Percentiles rank a stretch among this genome's conserved stretches.
These are phyloP conservation scores for Diaporthe citriasiana DNA, from an alignment of 2,329 filamentous ascomycete species.

Conservation along the genomic window DNA sequence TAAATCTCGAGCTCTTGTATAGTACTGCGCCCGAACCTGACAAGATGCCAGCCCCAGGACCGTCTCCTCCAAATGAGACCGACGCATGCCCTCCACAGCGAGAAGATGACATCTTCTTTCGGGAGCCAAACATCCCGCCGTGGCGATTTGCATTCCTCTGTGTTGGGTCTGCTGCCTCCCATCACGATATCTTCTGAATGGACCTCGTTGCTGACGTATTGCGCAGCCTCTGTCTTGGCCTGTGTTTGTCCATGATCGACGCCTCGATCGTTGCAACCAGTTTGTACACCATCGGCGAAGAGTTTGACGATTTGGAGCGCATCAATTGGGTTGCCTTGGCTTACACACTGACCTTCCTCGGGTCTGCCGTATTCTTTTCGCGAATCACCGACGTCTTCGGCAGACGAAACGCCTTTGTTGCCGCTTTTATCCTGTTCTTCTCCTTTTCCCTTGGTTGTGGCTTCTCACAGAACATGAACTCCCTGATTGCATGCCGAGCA, in stretches of 20 bases:
- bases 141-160: conserved; percentile 53
- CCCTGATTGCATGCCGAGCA: conserved; percentile 65
- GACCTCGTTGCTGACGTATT: conserved; percentile 13
- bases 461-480: conserved; percentile 57
- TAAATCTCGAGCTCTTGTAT: neutral
- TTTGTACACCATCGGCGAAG: conserved; percentile 66
- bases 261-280: conserved; percentile 72
- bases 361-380: conserved; percentile 69
- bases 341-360: conserved; percentile 70
- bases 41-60: conserved; percentile 22
- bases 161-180: conserved; percentile 49
- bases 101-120: conserved; percentile 29
- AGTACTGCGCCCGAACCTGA: neutral
- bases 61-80: conserved; percentile 1
- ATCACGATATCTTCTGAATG: neutral
- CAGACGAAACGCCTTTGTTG: conserved; percentile 64
- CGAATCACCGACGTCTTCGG: conserved; percentile 68
- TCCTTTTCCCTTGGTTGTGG: conserved; percentile 70
- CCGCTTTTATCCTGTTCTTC: conserved; percentile 67
- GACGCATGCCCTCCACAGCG: neutral
- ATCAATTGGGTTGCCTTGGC: conserved; percentile 70
- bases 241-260: conserved; percentile 72
- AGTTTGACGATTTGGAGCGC: conserved; percentile 60
- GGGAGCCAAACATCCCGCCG: conserved; percentile 46
- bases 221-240: conserved; percentile 62